Evolutionary conservation across 345 rosid genomes (phyloP).

Genomic region (Eucalyptus pauciflora): DNA sequence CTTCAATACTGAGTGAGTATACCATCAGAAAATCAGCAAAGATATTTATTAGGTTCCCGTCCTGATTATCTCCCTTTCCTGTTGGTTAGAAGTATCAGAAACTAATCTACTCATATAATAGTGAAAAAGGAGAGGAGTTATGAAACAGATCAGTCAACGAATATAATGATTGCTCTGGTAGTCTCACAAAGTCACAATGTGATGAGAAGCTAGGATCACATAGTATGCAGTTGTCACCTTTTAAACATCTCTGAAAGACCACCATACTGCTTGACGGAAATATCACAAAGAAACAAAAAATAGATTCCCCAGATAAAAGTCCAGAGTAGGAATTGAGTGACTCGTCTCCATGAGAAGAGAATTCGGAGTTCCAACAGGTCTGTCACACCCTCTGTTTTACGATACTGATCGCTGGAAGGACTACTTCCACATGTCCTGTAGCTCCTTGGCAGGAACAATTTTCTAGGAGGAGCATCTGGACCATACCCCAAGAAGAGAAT

Average conservation of each 20-base stretch:
- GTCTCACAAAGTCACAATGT: not conserved
- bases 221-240: slow-evolving; percentile 31
- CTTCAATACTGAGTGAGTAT: not conserved
- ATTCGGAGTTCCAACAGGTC: slow-evolving; percentile 7
- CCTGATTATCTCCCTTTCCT: not conserved
- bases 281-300: slow-evolving; percentile 51
- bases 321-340: slow-evolving; percentile 58
- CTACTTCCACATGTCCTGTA: slow-evolving; percentile 8
- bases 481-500: slow-evolving; percentile 69
- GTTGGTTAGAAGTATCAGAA: not conserved
- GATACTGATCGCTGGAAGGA: slow-evolving; percentile 3
- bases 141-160: not conserved
- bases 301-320: slow-evolving; percentile 54
- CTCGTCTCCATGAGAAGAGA: slow-evolving; percentile 48
- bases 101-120: not conserved
- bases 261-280: slow-evolving; percentile 54
- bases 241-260: slow-evolving; percentile 74
- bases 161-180: not conserved
- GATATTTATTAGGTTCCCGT: not conserved
- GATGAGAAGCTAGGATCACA: not conserved
- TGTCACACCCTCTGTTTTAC: slow-evolving; percentile 2
- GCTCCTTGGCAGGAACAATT: slow-evolving; percentile 38
- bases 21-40: not conserved
- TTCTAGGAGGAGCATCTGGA: slow-evolving; percentile 76
- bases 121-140: not conserved